A percentile compares a stretch with the other conserved stretches of the same genome.
phyloP scores from a whole-genome alignment of 257 asterid species.

The Solanum chiquidenum region DNA sequence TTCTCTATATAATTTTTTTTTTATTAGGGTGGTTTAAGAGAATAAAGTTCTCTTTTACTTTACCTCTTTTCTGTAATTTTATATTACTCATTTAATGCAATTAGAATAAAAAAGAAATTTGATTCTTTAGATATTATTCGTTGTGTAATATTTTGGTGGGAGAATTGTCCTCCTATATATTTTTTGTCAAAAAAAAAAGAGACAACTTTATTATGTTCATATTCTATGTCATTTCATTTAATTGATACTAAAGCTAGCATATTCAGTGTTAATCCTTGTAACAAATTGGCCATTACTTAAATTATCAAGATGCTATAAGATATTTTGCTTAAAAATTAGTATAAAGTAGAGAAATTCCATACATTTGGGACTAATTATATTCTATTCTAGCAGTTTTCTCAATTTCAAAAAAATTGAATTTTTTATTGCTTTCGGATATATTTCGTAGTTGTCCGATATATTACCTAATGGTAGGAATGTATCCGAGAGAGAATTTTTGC shows the following conservation, averaged over 20 bases:
- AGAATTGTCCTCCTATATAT: not conserved
- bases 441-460: rapidly evolving
- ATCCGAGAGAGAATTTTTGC: too few species aligned
- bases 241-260: not conserved
- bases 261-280: not conserved
- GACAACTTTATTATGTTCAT: not conserved
- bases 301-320: not conserved
- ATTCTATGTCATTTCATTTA: not conserved
- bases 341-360: too few species aligned
- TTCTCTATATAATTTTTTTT: not conserved
- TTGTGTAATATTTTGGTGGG: not conserved
- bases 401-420: too few species aligned
- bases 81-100: not conserved
- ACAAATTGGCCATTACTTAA: not conserved
- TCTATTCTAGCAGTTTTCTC: too few species aligned
- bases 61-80: not conserved
- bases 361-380: too few species aligned
- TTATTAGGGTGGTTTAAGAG: not conserved
- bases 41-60: not conserved
- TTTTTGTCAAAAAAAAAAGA: not conserved
- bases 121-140: not conserved
- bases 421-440: too few species aligned
- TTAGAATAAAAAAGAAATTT: not conserved
- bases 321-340: not conserved
- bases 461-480: too few species aligned